Evolutionary conservation across 2,329 filamentous ascomycete genomes (phyloP), one percentile per base, ranked within the genome.

Genomic region (Stromatinia cepivora): DNA sequence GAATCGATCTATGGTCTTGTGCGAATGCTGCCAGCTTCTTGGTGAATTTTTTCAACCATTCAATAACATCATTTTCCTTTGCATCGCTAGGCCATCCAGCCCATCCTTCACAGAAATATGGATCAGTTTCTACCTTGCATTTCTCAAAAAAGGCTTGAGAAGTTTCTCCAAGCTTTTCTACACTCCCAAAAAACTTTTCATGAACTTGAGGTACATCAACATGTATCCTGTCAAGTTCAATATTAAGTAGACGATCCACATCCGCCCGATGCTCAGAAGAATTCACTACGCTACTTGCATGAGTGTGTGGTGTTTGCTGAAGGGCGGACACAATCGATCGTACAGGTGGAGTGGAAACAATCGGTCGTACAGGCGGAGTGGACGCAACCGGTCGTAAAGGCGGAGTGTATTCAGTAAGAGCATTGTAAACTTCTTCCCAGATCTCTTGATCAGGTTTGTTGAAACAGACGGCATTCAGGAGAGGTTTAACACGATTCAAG

Each of bases 21-120:
- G 61, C 67, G 70, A 69, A 66, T 15, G 70, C 72, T 67, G 73
- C 71, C 70, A 57, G 70, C 70, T 67, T 70, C 58, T 75, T 71
- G 69, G 73, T 61, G 70, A 75, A 72, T 66, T 71, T 71, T 64
- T 71, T 74, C 48, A 75, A 72, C 72, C 67, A 74, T 52, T 72
- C 61, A 69, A 75, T 73, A 69, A 75, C 72, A 25, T 8, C 61
- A 58, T 64, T 52, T 70, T 75, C 56, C 66, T 70, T n/a, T 73
- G 67, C 69, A 72, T 10, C 22, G 46, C 6, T 25, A 50, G 46
- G 46, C 22, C 22, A 50, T n/a, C 46, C 46, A 50, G 22, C 22
- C 46, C 46, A 50, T 50, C 46, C 46, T n/a, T n/a, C 46, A 50
- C 1, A 10, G 46, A 50, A 50, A 50, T 1, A n/a, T n/a, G 46